Evolutionary conservation across 768 basidiomycete species (phyloP).

Genomic region (Tricholoma saponaceum): DNA sequence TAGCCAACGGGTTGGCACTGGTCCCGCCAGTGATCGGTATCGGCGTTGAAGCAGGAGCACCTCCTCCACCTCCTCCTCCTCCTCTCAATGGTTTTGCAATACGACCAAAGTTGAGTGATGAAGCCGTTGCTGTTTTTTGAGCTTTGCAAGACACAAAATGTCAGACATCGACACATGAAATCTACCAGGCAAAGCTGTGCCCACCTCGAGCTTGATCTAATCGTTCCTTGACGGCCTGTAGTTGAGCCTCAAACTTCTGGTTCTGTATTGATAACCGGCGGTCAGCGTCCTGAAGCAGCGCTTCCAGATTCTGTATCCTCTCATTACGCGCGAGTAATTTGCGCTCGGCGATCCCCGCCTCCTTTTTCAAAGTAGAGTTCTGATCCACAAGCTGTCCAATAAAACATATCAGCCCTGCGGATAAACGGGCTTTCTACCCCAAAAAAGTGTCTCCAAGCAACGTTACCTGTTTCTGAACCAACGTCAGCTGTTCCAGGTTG

Average conservation of each 20-base stretch:
- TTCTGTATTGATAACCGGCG: slow-evolving; percentile 89
- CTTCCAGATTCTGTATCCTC: slow-evolving; percentile 95
- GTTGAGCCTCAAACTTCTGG: slow-evolving; percentile 91
- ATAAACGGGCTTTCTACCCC: not conserved
- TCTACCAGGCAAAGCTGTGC: slow-evolving; percentile 12
- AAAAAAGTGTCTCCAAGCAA: not conserved
- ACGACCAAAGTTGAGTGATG: slow-evolving; percentile 81
- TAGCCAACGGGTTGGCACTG: slow-evolving; percentile 60
- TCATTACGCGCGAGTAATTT: slow-evolving; percentile 96
- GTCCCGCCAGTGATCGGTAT: slow-evolving; percentile 37
- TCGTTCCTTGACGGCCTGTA: slow-evolving; percentile 88
- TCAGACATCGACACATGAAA: not conserved
- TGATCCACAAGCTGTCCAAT: slow-evolving; percentile 87
- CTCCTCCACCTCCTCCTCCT: slow-evolving; percentile 63
- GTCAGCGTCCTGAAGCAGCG: slow-evolving; percentile 89
- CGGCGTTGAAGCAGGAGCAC: slow-evolving; percentile 34
- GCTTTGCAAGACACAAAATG: slow-evolving; percentile 44
- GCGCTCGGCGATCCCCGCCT: slow-evolving; percentile 94
- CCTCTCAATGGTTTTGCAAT: slow-evolving; percentile 97
- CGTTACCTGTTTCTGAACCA: slow-evolving; percentile 93
- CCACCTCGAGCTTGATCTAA: slow-evolving; percentile 90
- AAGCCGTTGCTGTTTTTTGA: slow-evolving; percentile 70
- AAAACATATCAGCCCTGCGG: slow-evolving; percentile 12
- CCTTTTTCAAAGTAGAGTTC: slow-evolving; percentile 95
- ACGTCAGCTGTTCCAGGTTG: slow-evolving; percentile 90